Base-by-base conservation (phyloP, 164 flowering plant species). In the Annona cherimola region DNA sequence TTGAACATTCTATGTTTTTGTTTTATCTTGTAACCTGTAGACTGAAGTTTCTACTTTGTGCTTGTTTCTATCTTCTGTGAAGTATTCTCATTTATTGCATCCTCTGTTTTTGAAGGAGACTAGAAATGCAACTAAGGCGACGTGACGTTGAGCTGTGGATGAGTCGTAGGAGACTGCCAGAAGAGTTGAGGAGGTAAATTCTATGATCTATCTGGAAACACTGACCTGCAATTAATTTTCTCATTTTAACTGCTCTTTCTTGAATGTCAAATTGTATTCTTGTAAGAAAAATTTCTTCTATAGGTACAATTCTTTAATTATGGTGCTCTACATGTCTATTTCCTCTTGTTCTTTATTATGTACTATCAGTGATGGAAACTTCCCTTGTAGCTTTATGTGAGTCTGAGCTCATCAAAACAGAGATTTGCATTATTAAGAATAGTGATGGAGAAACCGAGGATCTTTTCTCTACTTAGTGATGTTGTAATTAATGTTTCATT, bases 121-220 rank as follows among this genome's bases (percentile, higher is more conserved):
- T 80, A 61, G 82, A 80, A 59, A 77, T 80, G 80, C 82, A 80
- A 77, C 78, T 80, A 60, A 74, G 78, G 72, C 80, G 73, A 7
- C 79, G 80, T 54, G 80, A 80, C 72, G 80, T 75, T 71, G 82
- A 80, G 66, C 74, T 71, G 60, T 80, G 82, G 82, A 80, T 80
- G 82, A 66, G 76, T 66, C 78, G 77, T 57, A 72, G 82, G 43
- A 67, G 82, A 61, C 63, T 80, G 65, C 82, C 82, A 5, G 78
- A 72, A 42, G 61, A 42, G 42, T 46, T 80, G 50, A 74, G 77
- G 54, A 77, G 78, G 82, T 77, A 69, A 26, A 26, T 26, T 26
- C 35, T 26, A 26, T 26, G 35, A 26, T 26, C 35, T 26, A 26
- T 26, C 35, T 26, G 35, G 35, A 26, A 26, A 26, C 35, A 26